Base-by-base conservation (phyloP, 345 rosid species). In the Rhodamnia argentea region DNA sequence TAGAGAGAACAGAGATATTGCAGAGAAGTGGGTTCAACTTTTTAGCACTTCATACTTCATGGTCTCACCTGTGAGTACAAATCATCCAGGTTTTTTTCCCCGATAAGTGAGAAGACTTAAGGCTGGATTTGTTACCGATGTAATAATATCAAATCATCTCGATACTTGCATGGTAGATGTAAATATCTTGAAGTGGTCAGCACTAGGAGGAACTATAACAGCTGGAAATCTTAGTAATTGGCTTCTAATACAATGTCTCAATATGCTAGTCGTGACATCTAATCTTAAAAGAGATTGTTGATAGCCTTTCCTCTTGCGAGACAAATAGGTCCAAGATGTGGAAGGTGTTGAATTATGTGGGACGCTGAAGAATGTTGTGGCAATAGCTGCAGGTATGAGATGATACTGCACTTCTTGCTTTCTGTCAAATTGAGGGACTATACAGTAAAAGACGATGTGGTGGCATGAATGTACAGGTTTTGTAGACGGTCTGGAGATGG, bases 331-430 rank as follows among this genome's bases (percentile, higher is more conserved):
- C 54, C 95, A 92, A 86, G 99, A 97, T 84, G 98, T 97, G 55
- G 99, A 94, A 92, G 99, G 99, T 83, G 99, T 97, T 26, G 99
- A 97, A 90, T 87, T 96, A 85, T 97, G 99, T 87, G 99, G 99
- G 85, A 97, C 99, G 9, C 92, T 97, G 92, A 97, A 97, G 93
- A 97, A 97, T 88, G 94, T 95, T 76, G 99, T 97, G 83, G 99
- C 99, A 84, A 84, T 97, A 8, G 99, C 99, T 57, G 98, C 98
- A 81, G 99, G 99, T 95, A 83, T 81, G 84, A 22, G 23, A 15
- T 56, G 16, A 22, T 59, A 88, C 10, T 86, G 55, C 32, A 44
- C 54, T 14, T 64, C 23, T 26, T n/a, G 1, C 5, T 70, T 70
- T 57, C 8, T 84, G 86, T 10, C 9, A 2, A 13, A 59, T 29